Conservation (phyloP, 768 basidiomycete genomes). For the Boletus sp. region DNA sequence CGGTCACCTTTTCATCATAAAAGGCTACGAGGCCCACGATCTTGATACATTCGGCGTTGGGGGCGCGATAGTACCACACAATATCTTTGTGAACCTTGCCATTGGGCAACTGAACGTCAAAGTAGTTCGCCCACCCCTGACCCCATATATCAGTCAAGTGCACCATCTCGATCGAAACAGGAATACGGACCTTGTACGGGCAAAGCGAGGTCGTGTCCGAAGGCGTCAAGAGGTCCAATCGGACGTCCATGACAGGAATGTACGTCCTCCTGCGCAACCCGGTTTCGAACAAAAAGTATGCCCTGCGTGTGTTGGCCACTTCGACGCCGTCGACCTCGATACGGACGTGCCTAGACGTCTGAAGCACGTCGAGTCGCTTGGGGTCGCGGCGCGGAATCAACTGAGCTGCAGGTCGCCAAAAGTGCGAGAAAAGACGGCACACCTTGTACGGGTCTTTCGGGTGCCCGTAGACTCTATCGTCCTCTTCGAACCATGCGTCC, state of each 20-base stretch:
- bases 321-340: conserved; percentile 62
- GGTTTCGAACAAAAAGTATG: conserved; percentile 60
- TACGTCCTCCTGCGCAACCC: conserved; percentile 55
- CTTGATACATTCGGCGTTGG: conserved; percentile 47
- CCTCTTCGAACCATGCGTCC: conserved; percentile 71
- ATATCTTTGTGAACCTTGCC: conserved; percentile 47
- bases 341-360: conserved; percentile 59
- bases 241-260: conserved; percentile 56
- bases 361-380: conserved; percentile 60
- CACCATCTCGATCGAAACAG: background rate
- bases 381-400: background rate
- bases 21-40: conserved; percentile 56
- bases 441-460: conserved; percentile 74
- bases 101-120: conserved; percentile 45
- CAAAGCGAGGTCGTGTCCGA: conserved; percentile 50
- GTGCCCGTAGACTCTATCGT: conserved; percentile 58
- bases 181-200: conserved; percentile 58
- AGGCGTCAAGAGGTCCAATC: conserved; percentile 46
- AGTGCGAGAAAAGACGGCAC: background rate
- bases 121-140: conserved; percentile 62
- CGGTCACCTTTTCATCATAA: conserved; percentile 67
- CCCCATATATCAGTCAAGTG: conserved; percentile 1
- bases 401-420: too few relatives aligned
- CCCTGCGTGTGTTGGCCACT: conserved; percentile 54
- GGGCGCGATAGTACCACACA: conserved; percentile 64